These are phyloP conservation scores for Thelephora terrestris DNA, from an alignment of 1,284 basidiomycete genomes.

Conservation along the genomic window DNA sequence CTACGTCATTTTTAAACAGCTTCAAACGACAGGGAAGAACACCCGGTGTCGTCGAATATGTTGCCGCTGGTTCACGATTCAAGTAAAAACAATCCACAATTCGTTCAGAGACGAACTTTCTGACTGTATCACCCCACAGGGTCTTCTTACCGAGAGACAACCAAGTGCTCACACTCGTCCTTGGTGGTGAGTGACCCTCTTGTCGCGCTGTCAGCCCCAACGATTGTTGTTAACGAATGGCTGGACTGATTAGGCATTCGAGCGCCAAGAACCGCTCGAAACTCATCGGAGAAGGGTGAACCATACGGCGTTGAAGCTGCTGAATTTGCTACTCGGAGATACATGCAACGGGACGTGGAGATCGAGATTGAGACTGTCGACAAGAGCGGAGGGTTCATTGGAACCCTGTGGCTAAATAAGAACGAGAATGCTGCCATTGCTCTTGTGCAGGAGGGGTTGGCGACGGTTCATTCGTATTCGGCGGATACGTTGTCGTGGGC, in stretches of 20 bases:
- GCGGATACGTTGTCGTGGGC: slow-evolving; percentile 76
- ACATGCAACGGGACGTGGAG: slow-evolving; percentile 94
- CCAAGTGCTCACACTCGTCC: slow-evolving; percentile 81
- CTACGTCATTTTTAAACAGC: slow-evolving; percentile 77
- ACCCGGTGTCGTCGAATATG: slow-evolving; percentile 86
- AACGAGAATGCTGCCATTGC: slow-evolving; percentile 78
- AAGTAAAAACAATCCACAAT: slow-evolving; percentile 43
- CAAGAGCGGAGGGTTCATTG: slow-evolving; percentile 95
- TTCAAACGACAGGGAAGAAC: slow-evolving; percentile 88
- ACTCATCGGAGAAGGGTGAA: slow-evolving; percentile 79
- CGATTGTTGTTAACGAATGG: no score
- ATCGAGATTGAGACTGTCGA: slow-evolving; percentile 85
- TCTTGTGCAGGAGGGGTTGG: slow-evolving; percentile 80
- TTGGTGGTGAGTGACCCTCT: slow-evolving; percentile 47
- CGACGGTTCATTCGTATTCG: slow-evolving; percentile 80
- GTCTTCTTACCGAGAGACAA: slow-evolving; percentile 87
- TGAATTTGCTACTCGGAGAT: slow-evolving; percentile 71
- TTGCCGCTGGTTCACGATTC: slow-evolving; percentile 88
- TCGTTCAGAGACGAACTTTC: neutral
- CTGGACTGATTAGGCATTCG: slow-evolving; percentile 51
- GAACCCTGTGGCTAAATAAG: slow-evolving; percentile 73
- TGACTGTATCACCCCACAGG: slow-evolving; percentile 26
- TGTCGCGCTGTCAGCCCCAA: no score
- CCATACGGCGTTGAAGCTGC: slow-evolving; percentile 81
- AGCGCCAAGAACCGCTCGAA: slow-evolving; percentile 75